Evolutionary conservation across 345 rosid species (phyloP), one percentile per base, ranked within the genome.

Genomic region (Rhizophora mangle): DNA sequence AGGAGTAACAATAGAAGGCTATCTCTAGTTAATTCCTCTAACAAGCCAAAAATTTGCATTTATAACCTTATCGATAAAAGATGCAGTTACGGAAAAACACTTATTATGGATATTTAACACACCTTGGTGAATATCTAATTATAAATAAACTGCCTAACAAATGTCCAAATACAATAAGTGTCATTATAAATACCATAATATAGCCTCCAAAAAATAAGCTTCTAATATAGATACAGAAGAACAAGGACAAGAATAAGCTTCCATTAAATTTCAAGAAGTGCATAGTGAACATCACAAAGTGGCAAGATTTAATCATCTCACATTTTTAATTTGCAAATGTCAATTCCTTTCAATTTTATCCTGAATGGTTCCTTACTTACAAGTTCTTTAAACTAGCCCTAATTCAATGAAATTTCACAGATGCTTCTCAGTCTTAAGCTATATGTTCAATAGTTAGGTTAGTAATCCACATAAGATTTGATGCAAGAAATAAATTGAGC

Each of bases 371-470:
- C 16, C 16, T 39, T 1, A 39, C 2, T 0, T 2, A 39, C 2
- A 10, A 3, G 0, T 39, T 39, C 2, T 1, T 20, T 19, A 4
- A 26, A 13, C 1, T 0, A 1, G 36, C 1, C 30, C 0, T 1
- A 30, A 60, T 60, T 16, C 6, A 19, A 60, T 13, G 11, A 60
- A 60, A 60, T 5, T 60, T 1, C 2, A 60, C 8, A 30, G 1
- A 60, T 27, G 34, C 7, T 26, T 30, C 1, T 59, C 0, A 24
- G 18, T 29, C 37, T 59, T 20, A 10, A 59, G n/a, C n/a, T 32
- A 29, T 6, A 29, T 29, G 36, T 11, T 1, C 22, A 31, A 3
- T 31, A 13, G 16, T 10, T 2, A 6, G 1, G 10, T 39, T 0
- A 39, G 11, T 39, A 39, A 39, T 10, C 0, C 11, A 8, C 62